Evolutionary conservation across 2,329 filamentous ascomycete species (phyloP).

Genomic region (Colletotrichum noveboracense): DNA sequence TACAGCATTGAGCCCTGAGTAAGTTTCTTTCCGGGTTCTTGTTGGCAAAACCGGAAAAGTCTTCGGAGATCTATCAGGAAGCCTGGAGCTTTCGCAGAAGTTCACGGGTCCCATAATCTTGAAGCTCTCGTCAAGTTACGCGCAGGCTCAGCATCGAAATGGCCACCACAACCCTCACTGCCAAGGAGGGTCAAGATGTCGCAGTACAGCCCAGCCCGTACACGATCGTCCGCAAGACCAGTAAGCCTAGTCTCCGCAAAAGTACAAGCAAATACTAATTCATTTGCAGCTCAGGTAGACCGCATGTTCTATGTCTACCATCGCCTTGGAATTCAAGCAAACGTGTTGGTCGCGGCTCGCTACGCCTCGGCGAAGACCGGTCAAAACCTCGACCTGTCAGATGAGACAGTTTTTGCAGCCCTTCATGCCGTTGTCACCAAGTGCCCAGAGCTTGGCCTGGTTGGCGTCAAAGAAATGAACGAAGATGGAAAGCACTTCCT

Average conservation of each 20-base stretch:
- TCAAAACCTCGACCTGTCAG: background rate
- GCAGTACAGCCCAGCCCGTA: background rate
- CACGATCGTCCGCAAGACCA: background rate
- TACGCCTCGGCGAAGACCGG: slow-evolving; percentile 6
- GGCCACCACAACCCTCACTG: background rate
- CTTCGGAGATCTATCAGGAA: background rate
- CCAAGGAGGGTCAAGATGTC: background rate
- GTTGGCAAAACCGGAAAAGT: background rate
- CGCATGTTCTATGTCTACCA: slow-evolving; percentile 25
- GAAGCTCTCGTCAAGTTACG: background rate
- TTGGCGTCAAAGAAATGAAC: slow-evolving; percentile 12
- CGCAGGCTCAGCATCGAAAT: background rate
- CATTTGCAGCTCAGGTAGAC: background rate
- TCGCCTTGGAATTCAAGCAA: slow-evolving; percentile 27
- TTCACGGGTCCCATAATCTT: background rate
- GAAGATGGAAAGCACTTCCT: background rate
- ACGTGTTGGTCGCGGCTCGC: slow-evolving; percentile 25
- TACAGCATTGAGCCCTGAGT: background rate
- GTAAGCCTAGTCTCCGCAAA: background rate
- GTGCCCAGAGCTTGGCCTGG: slow-evolving; percentile 21
- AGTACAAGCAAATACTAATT: background rate
- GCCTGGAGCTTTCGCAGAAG: background rate
- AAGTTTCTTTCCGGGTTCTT: background rate
- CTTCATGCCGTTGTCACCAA: slow-evolving; percentile 21
- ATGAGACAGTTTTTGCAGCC: slow-evolving; percentile 20